These are phyloP conservation scores for Pyracantha coccinea DNA, from an alignment of 331 rosid genomes.

Conservation along the genomic window DNA sequence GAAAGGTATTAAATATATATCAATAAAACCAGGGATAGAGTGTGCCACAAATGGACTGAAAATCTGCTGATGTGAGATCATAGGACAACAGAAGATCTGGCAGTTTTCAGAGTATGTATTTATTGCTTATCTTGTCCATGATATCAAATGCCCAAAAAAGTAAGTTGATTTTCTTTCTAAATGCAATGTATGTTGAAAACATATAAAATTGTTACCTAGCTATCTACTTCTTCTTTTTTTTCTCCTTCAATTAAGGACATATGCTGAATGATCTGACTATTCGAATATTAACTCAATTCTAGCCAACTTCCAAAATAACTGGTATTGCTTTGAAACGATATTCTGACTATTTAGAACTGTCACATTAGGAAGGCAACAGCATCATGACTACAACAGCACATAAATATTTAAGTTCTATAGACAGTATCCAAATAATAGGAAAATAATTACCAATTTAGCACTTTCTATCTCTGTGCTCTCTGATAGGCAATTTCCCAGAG, in stretches of 20 bases:
- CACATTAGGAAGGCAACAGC: not conserved
- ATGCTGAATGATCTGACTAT: not conserved
- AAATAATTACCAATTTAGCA: conserved; percentile 51
- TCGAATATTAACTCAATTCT: not conserved
- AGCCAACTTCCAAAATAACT: not conserved
- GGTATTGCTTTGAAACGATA: not conserved
- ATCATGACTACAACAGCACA: not conserved
- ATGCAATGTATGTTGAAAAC: not conserved
- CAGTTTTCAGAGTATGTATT: not conserved
- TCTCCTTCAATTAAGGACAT: not conserved
- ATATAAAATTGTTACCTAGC: not conserved
- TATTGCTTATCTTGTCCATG: not conserved
- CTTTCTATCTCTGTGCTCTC: conserved; percentile 53
- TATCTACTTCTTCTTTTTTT: not conserved
- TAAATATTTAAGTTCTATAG: not conserved
- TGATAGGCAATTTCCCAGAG: conserved; percentile 53
- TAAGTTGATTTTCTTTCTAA: not conserved
- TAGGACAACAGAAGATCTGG: not conserved
- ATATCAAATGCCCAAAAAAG: not conserved
- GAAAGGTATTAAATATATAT: not conserved
- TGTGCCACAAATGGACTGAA: not conserved
- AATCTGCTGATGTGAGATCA: not conserved
- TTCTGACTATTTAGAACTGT: not conserved
- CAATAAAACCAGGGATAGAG: not conserved
- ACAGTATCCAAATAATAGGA: not conserved